phyloP scores from a whole-genome alignment of 2,329 filamentous ascomycete species.

The Gaeumannomyces tritici region DNA sequence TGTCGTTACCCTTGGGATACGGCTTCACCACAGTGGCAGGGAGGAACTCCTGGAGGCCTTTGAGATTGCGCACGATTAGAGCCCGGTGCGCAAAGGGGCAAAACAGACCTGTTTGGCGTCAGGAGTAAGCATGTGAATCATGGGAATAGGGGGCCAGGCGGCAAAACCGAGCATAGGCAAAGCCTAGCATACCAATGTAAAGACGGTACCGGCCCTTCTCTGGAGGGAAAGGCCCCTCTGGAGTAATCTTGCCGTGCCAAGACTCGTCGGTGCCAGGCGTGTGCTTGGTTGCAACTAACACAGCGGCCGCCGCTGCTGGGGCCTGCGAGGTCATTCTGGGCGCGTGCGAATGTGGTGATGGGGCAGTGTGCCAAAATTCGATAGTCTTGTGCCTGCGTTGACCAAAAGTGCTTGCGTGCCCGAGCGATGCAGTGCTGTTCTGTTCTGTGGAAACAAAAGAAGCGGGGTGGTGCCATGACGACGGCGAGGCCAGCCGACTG shows the following conservation, averaged over 20 bases:
- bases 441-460: not conserved
- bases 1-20: constrained; percentile 56
- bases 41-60: constrained; percentile 44
- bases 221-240: constrained; percentile 14
- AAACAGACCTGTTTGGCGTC: constrained; percentile 41
- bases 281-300: constrained; percentile 10
- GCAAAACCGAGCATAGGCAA: too few species aligned
- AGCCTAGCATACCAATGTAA: constrained; percentile 27
- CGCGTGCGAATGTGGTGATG: not conserved
- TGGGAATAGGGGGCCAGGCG: not conserved
- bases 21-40: constrained; percentile 50
- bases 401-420: too few species aligned
- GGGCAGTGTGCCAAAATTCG: too few species aligned
- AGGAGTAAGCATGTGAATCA: not conserved
- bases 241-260: constrained; percentile 17
- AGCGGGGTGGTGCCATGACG: not conserved
- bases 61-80: constrained; percentile 47
- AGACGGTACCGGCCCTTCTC: constrained; percentile 16
- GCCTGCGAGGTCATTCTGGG: not conserved
- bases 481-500: not conserved
- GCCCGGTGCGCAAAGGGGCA: constrained; percentile 55
- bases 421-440: not conserved
- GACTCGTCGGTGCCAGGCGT: constrained; percentile 11
- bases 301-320: constrained; percentile 3
- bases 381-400: too few species aligned